phyloP scores from a whole-genome alignment of 345 rosid species.

The Lagerstroemia speciosa region DNA sequence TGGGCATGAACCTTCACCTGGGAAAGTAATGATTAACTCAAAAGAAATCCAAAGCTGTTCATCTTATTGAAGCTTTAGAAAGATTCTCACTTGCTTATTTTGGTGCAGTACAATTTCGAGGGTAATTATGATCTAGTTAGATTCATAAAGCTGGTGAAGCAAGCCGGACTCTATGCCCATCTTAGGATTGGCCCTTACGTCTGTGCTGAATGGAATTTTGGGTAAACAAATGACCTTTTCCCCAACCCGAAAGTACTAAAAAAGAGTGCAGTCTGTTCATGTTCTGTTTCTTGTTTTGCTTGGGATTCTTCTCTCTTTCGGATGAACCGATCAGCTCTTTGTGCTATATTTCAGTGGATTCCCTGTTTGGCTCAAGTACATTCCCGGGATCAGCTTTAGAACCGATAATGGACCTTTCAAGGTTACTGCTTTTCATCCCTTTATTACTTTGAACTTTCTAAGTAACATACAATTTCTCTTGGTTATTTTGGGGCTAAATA shows the following conservation, averaged over 20 bases:
- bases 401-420: background rate
- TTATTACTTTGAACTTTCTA: constrained; percentile 14
- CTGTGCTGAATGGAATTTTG: constrained; percentile 99
- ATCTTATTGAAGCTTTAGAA: background rate
- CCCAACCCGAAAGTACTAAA: background rate
- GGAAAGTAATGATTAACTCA: constrained; percentile 42
- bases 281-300: background rate
- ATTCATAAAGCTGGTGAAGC: constrained; percentile 71
- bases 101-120: constrained; percentile 63
- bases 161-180: constrained; percentile 87
- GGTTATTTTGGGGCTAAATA: background rate
- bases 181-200: constrained; percentile 98
- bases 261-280: background rate
- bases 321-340: constrained; percentile 6
- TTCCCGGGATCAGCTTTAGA: constrained; percentile 10
- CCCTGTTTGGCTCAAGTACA: constrained; percentile 97
- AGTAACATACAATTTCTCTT: background rate
- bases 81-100: constrained; percentile 2
- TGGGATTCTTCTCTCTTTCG: too few species aligned
- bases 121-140: constrained; percentile 88
- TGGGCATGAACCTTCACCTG: constrained; percentile 92
- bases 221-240: constrained; percentile 35
- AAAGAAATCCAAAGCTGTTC: background rate
- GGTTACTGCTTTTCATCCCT: background rate
- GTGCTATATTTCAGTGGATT: constrained; percentile 56